Evolutionary conservation across 176 grass and related monocot species (phyloP), one percentile per base, ranked within the genome.

Genomic region (Ampelocalamus luodianensis): DNA sequence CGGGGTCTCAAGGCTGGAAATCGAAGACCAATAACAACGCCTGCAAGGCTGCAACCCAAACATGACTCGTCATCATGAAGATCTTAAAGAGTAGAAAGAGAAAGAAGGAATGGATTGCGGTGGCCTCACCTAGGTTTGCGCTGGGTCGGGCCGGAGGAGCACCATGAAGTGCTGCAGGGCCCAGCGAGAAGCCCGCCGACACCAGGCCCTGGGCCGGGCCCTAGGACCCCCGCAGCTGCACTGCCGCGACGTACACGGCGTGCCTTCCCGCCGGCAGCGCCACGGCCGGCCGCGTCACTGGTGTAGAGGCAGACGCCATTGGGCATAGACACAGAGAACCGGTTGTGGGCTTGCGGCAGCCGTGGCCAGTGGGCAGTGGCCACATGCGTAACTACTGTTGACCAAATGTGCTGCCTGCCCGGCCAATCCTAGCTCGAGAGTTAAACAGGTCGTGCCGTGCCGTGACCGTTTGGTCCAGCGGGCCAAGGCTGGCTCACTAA

Each of bases 91-190:
- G 5, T 14, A 59, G 27, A 39, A 68, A 45, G 68, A 14, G n/a
- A 46, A 20, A 50, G 72, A 51, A 73, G 10, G 69, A 20, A 54
- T 15, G 50, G 55, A 64, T 23, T 39, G 43, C 65, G 7, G 27
- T 46, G 27, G 17, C 18, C 44, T 82, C 6, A 89, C 91, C 87
- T 86, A 88, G 44, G 82, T 5, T 72, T 65, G 79, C 8, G 65
- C 77, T 20, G 85, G 90, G 46, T 90, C 79, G 24, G 89, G 83
- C 15, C 83, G 82, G 77, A 98, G 59, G 77, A 98, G 65, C 78
- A 95, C 89, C 82, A 98, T 80, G 83, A 92, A 98, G 88, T 92
- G 96, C 82, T 92, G 96, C 50, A 95, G 85, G 55, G 92, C 79
- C 89, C 88, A 92, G 16, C 38, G 86, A 77, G 83, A 93, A 98